Conservation (phyloP, 2,329 filamentous ascomycete species). For the Xenoacremonium recifei region DNA sequence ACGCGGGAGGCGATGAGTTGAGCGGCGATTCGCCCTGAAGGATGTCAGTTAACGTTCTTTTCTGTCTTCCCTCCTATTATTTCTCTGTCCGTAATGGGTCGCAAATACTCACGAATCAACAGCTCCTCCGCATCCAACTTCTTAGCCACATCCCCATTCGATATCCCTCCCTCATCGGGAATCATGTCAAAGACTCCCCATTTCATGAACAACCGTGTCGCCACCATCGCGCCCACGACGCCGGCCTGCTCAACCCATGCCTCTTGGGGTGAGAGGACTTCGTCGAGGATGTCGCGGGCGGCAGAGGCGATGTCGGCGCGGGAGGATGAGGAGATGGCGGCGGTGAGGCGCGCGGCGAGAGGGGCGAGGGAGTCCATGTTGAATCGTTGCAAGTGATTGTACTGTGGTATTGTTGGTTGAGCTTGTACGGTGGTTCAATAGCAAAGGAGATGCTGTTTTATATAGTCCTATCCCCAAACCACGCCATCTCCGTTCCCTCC, state of each 20-base stretch:
- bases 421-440: no score
- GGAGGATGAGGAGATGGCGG: no score
- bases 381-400: no score
- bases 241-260: slow-evolving; percentile 4
- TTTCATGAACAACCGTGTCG: slow-evolving; percentile 27
- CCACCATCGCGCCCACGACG: slow-evolving; percentile 13
- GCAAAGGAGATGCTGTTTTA: background rate
- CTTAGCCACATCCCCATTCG: slow-evolving; percentile 26
- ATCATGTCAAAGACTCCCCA: slow-evolving; percentile 33
- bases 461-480: background rate
- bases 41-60: background rate
- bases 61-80: background rate
- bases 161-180: slow-evolving; percentile 23
- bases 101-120: slow-evolving; percentile 24
- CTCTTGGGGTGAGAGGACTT: slow-evolving; percentile 6
- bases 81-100: background rate
- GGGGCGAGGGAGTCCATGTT: background rate
- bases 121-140: slow-evolving; percentile 24
- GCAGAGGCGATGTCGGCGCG: slow-evolving; percentile 4
- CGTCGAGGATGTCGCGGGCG: slow-evolving; percentile 3
- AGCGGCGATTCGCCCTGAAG: slow-evolving; percentile 4
- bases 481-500: no score
- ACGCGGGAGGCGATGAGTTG: slow-evolving; percentile 6
- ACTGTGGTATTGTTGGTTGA: no score
- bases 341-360: background rate